phyloP scores from a whole-genome alignment of 192 early-diverging fungal genomes.

The Chytriomyces confervae region DNA sequence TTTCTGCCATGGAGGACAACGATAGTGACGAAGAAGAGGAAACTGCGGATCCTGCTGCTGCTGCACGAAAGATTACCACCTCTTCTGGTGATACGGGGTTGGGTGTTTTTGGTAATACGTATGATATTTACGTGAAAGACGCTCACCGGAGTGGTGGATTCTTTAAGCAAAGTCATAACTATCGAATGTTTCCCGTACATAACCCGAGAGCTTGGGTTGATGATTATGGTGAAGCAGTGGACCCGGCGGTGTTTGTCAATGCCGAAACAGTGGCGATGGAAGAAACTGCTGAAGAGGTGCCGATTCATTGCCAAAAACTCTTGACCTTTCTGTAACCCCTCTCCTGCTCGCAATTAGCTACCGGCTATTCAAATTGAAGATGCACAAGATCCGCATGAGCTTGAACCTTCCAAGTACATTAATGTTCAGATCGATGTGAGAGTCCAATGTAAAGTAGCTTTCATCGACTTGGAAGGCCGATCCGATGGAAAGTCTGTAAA shows the following conservation, averaged over 20 bases:
- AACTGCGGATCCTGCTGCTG: conserved; percentile 51
- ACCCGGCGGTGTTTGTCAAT: conserved; percentile 55
- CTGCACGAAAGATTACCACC: conserved; percentile 1
- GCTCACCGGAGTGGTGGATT: conserved; percentile 73
- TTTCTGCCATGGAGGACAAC: conserved; percentile 70
- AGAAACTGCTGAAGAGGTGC: conserved; percentile 50
- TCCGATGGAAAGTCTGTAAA: conserved; percentile 84
- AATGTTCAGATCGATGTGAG: conserved; percentile 45
- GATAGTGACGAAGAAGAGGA: conserved; percentile 70
- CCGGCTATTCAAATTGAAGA: conserved; percentile 55
- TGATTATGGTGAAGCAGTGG: conserved; percentile 89
- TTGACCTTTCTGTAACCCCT: background rate
- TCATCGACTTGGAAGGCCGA: conserved; percentile 92
- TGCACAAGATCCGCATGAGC: conserved; percentile 57
- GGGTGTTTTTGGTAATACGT: conserved; percentile 61
- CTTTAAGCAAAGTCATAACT: conserved; percentile 81
- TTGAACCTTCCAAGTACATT: conserved; percentile 82
- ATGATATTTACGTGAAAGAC: conserved; percentile 87
- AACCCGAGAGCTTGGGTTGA: conserved; percentile 86
- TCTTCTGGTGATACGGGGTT: background rate
- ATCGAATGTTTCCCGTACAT: conserved; percentile 80
- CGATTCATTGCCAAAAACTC: conserved; percentile 15
- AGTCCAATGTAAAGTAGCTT: conserved; percentile 74
- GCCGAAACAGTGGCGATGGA: conserved; percentile 30
- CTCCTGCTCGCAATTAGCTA: background rate